Conservation (phyloP, 225 moss, liverwort and hornwort species). For the Marchantia polymorpha region DNA sequence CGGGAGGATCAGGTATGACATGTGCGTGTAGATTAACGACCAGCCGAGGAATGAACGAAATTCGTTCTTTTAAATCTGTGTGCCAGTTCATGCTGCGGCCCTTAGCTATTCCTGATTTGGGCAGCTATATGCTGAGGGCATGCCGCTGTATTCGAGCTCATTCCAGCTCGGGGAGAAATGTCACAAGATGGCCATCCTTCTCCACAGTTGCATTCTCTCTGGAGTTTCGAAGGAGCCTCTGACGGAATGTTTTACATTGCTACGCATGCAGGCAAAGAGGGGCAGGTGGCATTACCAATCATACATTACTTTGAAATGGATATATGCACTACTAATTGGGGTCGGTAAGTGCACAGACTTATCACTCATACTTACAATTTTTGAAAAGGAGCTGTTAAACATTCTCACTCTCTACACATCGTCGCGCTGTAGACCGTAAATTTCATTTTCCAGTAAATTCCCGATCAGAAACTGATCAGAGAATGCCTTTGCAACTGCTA, state of each 20-base stretch:
- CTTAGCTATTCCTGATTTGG: not conserved
- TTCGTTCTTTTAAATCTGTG: not conserved
- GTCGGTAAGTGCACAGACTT: conserved; percentile 47
- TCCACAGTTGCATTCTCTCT: not conserved
- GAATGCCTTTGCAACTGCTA: too few species aligned
- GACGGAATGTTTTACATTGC: not conserved
- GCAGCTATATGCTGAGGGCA: not conserved
- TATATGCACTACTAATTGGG: conserved; percentile 93
- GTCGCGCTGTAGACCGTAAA: too few species aligned
- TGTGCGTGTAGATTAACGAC: not conserved
- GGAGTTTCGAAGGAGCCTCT: not conserved
- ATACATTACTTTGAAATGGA: conserved; percentile 89
- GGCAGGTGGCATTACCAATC: conserved; percentile 86
- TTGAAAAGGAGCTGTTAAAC: not conserved
- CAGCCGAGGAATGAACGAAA: not conserved
- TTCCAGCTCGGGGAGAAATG: not conserved
- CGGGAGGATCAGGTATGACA: conserved; percentile 86
- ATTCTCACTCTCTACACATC: too few species aligned
- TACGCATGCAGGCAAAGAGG: conserved; percentile 64
- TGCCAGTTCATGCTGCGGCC: not conserved
- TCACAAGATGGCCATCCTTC: not conserved
- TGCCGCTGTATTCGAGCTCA: not conserved
- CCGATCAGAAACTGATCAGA: too few species aligned
- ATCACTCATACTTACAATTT: not conserved
- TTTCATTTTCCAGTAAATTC: too few species aligned